These are phyloP conservation scores for Ogataea ramenticola DNA, from an alignment of 805 yeast genomes.

Conservation along the genomic window DNA sequence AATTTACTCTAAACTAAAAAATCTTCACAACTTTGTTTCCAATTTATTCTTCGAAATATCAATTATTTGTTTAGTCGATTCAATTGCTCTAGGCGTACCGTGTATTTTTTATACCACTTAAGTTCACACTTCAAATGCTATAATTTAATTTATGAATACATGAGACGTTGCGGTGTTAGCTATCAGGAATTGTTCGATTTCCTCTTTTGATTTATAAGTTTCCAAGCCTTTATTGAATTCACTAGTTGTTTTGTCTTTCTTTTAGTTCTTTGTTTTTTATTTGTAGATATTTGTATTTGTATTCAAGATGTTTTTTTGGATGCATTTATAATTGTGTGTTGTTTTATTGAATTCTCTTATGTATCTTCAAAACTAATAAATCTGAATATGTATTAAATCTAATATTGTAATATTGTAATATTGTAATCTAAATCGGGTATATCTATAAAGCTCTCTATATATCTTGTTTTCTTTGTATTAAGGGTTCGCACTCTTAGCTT, in stretches of 20 bases:
- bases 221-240: background rate
- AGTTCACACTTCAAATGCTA: slow-evolving; percentile 11
- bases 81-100: slow-evolving; percentile 59
- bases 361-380: too few species aligned
- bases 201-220: background rate
- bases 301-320: background rate
- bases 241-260: background rate
- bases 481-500: too few species aligned
- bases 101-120: slow-evolving; percentile 30
- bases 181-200: slow-evolving; percentile 42
- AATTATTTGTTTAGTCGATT: slow-evolving; percentile 15
- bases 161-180: slow-evolving; percentile 54
- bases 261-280: too few species aligned
- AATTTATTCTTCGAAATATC: background rate
- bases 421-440: too few species aligned
- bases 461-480: too few species aligned
- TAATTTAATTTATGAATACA: slow-evolving; percentile 16
- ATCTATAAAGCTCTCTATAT: too few species aligned
- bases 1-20: background rate
- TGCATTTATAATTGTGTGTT: background rate
- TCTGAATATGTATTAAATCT: too few species aligned
- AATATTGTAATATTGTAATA: too few species aligned
- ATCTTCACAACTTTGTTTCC: background rate
- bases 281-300: background rate
- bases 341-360: too few species aligned